Evolutionary conservation across 2,329 filamentous ascomycete genomes (phyloP).

Genomic region (Trichocomaceae sp.): DNA sequence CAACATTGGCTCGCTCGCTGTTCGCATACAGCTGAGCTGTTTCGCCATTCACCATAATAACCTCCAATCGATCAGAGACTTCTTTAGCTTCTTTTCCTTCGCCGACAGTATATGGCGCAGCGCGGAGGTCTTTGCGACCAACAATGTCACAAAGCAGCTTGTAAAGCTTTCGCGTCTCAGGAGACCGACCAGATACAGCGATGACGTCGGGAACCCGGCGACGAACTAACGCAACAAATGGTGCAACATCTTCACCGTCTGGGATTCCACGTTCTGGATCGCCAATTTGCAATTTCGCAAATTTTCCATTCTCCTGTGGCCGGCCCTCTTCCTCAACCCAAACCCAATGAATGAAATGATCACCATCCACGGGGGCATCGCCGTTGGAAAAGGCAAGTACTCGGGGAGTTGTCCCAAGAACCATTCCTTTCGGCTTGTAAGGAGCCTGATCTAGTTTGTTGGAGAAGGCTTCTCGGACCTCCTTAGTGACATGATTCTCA

Average conservation of each 20-base stretch:
- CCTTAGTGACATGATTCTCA: slow-evolving; percentile 82
- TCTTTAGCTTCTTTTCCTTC: slow-evolving; percentile 66
- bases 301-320: slow-evolving; percentile 81
- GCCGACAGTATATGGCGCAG: slow-evolving; percentile 80
- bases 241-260: slow-evolving; percentile 58
- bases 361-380: slow-evolving; percentile 59
- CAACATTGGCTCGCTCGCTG: slow-evolving; percentile 68
- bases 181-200: slow-evolving; percentile 79
- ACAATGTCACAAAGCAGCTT: slow-evolving; percentile 75
- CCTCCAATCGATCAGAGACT: slow-evolving; percentile 71
- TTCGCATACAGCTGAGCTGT: slow-evolving; percentile 94
- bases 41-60: slow-evolving; percentile 91
- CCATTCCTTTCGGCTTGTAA: slow-evolving; percentile 89
- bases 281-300: slow-evolving; percentile 65
- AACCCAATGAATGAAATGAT: slow-evolving; percentile 79
- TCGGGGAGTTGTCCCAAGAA: slow-evolving; percentile 77
- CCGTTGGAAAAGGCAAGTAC: slow-evolving; percentile 85
- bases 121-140: slow-evolving; percentile 66
- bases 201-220: slow-evolving; percentile 83
- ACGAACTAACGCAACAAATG: slow-evolving; percentile 71
- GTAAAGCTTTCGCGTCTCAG: slow-evolving; percentile 77
- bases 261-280: slow-evolving; percentile 61
- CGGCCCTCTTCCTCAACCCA: slow-evolving; percentile 91
- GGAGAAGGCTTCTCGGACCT: slow-evolving; percentile 81
- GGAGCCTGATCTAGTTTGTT: slow-evolving; percentile 91